These are phyloP conservation scores for Pichia sp. DNA, from an alignment of 1,139 yeast genomes.

Conservation along the genomic window DNA sequence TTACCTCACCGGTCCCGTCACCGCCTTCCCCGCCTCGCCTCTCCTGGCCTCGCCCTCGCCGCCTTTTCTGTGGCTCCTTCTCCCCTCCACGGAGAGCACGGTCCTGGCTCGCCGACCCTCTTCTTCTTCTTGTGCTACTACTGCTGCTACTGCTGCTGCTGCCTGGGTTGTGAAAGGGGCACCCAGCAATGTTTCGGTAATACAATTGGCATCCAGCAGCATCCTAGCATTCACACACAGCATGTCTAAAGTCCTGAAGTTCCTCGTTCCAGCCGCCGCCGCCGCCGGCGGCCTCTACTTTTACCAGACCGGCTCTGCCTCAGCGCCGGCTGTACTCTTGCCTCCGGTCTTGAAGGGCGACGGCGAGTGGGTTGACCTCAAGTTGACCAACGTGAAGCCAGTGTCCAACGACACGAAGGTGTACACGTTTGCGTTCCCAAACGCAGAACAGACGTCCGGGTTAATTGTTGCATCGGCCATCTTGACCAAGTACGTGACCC, in stretches of 20 bases:
- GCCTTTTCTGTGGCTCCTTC: too few relatives aligned
- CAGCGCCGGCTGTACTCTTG: slow-evolving; percentile 31
- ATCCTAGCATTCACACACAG: background rate
- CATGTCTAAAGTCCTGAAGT: slow-evolving; percentile 23
- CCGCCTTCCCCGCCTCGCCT: too few relatives aligned
- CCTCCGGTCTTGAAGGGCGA: slow-evolving; percentile 58
- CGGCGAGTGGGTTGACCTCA: slow-evolving; percentile 77
- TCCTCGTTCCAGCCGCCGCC: slow-evolving; percentile 45
- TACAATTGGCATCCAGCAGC: background rate
- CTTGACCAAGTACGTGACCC: slow-evolving; percentile 74
- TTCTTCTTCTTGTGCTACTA: too few relatives aligned
- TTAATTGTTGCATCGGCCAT: slow-evolving; percentile 76
- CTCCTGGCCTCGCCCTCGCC: too few relatives aligned
- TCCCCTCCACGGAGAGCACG: too few relatives aligned
- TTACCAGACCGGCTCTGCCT: slow-evolving; percentile 31
- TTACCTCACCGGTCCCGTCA: too few relatives aligned
- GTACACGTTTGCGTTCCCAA: slow-evolving; percentile 68
- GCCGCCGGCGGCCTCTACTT: slow-evolving; percentile 49
- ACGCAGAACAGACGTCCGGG: slow-evolving; percentile 68
- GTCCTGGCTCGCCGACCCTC: too few relatives aligned
- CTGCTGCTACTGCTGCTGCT: background rate
- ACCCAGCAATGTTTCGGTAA: background rate
- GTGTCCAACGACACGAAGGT: slow-evolving; percentile 63
- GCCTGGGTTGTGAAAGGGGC: background rate
- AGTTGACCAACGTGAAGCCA: slow-evolving; percentile 53